Evolutionary conservation across 208 protist species (phyloP).

Genomic region (Balamuthia mandrillaris): DNA sequence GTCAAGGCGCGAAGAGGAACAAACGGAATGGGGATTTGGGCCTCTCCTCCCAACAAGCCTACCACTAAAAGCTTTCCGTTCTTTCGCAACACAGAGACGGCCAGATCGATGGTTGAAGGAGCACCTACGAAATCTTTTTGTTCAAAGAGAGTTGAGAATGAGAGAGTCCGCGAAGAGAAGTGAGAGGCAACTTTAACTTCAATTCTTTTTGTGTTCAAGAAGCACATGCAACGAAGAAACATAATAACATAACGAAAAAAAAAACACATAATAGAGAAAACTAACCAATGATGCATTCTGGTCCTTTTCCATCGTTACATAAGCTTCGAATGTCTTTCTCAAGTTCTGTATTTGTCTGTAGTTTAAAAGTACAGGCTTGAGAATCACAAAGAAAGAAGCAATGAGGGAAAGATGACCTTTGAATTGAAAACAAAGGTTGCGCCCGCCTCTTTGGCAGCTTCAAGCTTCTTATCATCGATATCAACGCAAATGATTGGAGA

Average conservation of each 20-base stretch:
- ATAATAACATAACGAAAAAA: background rate
- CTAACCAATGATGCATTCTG: background rate
- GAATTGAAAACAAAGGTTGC: background rate
- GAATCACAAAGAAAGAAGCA: background rate
- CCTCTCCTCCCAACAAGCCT: background rate
- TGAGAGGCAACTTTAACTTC: too few species aligned
- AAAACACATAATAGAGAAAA: background rate
- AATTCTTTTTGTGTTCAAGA: too few species aligned
- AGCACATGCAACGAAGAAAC: background rate
- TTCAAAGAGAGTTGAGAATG: background rate
- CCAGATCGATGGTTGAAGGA: background rate
- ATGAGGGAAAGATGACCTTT: background rate
- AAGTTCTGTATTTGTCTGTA: too few species aligned
- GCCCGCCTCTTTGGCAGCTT: background rate
- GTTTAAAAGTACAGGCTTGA: too few species aligned
- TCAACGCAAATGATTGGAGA: slow-evolving; percentile 16
- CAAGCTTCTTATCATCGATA: background rate
- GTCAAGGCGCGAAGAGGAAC: background rate
- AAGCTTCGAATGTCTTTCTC: background rate
- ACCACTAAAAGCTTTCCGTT: background rate
- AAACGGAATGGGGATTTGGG: background rate
- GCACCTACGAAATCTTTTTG: background rate
- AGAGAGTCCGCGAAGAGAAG: too few species aligned
- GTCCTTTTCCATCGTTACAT: background rate
- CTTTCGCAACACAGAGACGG: background rate